Base-by-base conservation (phyloP, 1,284 basidiomycete species). In the Phlebopus sp. region DNA sequence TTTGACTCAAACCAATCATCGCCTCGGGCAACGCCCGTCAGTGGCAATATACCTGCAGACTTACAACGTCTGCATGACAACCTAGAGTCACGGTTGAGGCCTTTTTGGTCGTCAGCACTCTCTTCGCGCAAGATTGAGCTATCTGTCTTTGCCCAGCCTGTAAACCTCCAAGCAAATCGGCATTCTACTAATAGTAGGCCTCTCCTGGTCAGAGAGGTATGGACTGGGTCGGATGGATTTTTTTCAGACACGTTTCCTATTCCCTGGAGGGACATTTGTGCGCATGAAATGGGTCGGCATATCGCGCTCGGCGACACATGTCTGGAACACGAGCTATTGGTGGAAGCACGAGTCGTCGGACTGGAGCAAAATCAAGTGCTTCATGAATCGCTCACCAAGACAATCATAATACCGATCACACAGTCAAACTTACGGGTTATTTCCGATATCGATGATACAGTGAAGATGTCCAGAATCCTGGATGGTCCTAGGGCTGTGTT, bases 361-460 rank as follows among this genome's bases (percentile, higher is more conserved):
- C 39, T 39, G 13, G 62, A 61, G 37, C 31, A 36, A 37, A 18
- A 35, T 4, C 37, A 49, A 29, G 64, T 81, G 14, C 72, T 78
- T 11, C 58, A 70, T 2, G 56, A 61, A 45, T 40, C 53, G 46
- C 50, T 63, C 42, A 47, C 50, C 49, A 37, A 48, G 40, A 47
- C 37, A 51, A 53, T 55, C 3, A 46, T 44, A 17, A 51, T 67
- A 52, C 55, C 61, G 37, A 55, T 66, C 44, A 54, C 59, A 21
- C 51, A 54, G 13, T 55, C 64, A 19, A 75, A 76, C 1, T 64
- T 92, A 11, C 81, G 90, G 7, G 77, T 97, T 46, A 86, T 97
- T 29, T 95, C 91, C 1, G 95, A 98, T 61, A 87, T 98, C 37
- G 95, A 98, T 64, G 95, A 98, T 65, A 98, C 95, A 0, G 78